A percentile compares a stretch with the other conserved stretches of the same genome.
These are phyloP conservation scores for Galeopsis tetrahit DNA, from an alignment of 257 asterid species.

Conservation along the genomic window DNA sequence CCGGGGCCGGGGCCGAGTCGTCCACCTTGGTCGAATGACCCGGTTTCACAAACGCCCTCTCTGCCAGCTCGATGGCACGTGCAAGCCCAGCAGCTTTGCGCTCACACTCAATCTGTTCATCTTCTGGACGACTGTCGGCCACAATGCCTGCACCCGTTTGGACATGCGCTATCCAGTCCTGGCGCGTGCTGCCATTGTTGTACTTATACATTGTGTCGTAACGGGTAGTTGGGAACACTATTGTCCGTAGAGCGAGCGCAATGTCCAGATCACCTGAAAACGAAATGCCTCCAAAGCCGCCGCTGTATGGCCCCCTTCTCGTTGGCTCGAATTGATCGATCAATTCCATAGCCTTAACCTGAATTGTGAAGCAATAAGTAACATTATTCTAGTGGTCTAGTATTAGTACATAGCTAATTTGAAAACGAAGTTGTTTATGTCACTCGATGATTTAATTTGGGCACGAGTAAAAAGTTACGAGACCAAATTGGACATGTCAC, in stretches of 20 bases:
- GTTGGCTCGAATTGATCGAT: slow-evolving; percentile 71
- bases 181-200: slow-evolving; percentile 49
- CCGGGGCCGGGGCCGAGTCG: slow-evolving; percentile 12
- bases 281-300: slow-evolving; percentile 92
- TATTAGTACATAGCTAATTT: too few species aligned
- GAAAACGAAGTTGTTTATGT: too few species aligned
- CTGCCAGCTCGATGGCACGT: slow-evolving; percentile 86
- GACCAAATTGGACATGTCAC: too few species aligned
- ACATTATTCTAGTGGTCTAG: neutral
- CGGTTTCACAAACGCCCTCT: slow-evolving; percentile 60
- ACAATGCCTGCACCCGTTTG: slow-evolving; percentile 94
- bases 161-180: slow-evolving; percentile 88
- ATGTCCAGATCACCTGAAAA: slow-evolving; percentile 84
- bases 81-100: slow-evolving; percentile 74
- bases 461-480: too few species aligned
- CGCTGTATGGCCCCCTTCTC: slow-evolving; percentile 87
- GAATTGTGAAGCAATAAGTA: slow-evolving; percentile 12
- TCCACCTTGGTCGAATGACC: slow-evolving; percentile 2
- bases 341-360: slow-evolving; percentile 93
- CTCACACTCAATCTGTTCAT: slow-evolving; percentile 83
- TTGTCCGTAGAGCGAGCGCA: slow-evolving; percentile 73
- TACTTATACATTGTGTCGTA: slow-evolving; percentile 75
- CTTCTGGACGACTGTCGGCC: slow-evolving; percentile 77
- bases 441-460: too few species aligned
- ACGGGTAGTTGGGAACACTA: slow-evolving; percentile 66